A percentile compares a stretch with the other conserved stretches of the same genome.
These are phyloP conservation scores for Penicillium angulare DNA, from an alignment of 495 filamentous ascomycete species.

Conservation along the genomic window DNA sequence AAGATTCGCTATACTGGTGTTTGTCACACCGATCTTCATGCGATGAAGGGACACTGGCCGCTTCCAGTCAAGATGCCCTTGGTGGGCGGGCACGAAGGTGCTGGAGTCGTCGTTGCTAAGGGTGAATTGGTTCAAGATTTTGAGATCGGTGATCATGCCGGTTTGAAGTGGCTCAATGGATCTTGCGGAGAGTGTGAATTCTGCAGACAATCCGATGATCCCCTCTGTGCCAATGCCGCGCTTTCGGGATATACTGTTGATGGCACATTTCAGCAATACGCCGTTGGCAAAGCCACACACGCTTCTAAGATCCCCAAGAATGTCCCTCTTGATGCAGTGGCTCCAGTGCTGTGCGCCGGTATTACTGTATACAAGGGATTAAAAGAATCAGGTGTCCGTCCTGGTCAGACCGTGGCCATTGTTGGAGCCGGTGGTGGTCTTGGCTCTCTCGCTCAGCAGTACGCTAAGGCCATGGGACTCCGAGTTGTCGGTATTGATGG, in stretches of 20 bases:
- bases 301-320: slow-evolving; percentile 77
- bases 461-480: too few relatives aligned
- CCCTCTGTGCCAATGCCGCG: slow-evolving; percentile 67
- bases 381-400: too few relatives aligned
- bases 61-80: slow-evolving; percentile 72
- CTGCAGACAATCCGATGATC: slow-evolving; percentile 74
- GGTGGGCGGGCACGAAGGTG: slow-evolving; percentile 92
- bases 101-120: slow-evolving; percentile 78
- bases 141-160: slow-evolving; percentile 79
- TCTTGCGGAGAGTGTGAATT: slow-evolving; percentile 75
- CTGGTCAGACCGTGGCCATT: too few relatives aligned
- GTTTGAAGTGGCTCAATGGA: slow-evolving; percentile 91
- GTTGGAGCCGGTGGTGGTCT: too few relatives aligned
- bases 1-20: slow-evolving; percentile 93
- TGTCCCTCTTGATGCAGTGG: too few relatives aligned
- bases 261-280: slow-evolving; percentile 91
- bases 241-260: slow-evolving; percentile 91
- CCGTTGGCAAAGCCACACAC: slow-evolving; percentile 79
- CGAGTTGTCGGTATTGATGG: too few relatives aligned
- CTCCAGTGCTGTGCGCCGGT: too few relatives aligned
- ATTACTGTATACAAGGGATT: too few relatives aligned
- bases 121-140: too few relatives aligned
- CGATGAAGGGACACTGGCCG: slow-evolving; percentile 87
- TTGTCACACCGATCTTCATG: slow-evolving; percentile 87
- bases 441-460: too few relatives aligned